These are phyloP conservation scores for Teunomyces lycoperdinae DNA, from an alignment of 805 yeast species.

Conservation along the genomic window DNA sequence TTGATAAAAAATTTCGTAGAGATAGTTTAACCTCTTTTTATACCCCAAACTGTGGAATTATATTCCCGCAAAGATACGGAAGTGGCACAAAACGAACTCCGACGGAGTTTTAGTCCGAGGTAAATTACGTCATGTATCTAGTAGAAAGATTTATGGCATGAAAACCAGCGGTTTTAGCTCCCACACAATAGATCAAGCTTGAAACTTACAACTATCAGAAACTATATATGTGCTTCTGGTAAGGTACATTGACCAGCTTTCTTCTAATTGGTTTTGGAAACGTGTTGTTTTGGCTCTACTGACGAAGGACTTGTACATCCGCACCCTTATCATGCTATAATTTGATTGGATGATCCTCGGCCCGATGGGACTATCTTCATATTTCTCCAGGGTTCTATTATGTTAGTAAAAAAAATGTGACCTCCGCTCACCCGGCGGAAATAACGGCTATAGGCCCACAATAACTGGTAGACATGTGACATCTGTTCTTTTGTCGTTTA, in stretches of 20 bases:
- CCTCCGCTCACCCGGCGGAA: conserved; percentile 1
- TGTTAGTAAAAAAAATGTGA: neutral
- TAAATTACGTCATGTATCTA: neutral
- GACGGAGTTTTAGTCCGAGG: conserved; percentile 2
- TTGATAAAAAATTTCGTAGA: too few relatives aligned
- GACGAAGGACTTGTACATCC: neutral
- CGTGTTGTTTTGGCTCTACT: neutral
- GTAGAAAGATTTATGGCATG: too few relatives aligned
- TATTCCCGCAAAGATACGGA: conserved; percentile 3
- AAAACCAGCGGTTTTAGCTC: too few relatives aligned
- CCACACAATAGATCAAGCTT: too few relatives aligned
- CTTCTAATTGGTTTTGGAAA: too few relatives aligned
- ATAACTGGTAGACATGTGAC: neutral
- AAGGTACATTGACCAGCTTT: too few relatives aligned
- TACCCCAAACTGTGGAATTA: conserved; percentile 1
- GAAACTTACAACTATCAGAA: too few relatives aligned
- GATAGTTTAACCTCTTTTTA: neutral
- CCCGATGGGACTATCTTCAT: neutral
- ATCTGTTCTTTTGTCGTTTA: neutral
- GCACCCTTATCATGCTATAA: neutral
- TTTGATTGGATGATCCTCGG: neutral
- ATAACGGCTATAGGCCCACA: neutral
- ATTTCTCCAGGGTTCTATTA: neutral
- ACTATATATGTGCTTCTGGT: too few relatives aligned
- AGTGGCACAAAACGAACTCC: conserved; percentile 2